These are phyloP conservation scores for Penicillium aurantiogriseum DNA, from an alignment of 2,329 filamentous ascomycete species.

Conservation along the genomic window DNA sequence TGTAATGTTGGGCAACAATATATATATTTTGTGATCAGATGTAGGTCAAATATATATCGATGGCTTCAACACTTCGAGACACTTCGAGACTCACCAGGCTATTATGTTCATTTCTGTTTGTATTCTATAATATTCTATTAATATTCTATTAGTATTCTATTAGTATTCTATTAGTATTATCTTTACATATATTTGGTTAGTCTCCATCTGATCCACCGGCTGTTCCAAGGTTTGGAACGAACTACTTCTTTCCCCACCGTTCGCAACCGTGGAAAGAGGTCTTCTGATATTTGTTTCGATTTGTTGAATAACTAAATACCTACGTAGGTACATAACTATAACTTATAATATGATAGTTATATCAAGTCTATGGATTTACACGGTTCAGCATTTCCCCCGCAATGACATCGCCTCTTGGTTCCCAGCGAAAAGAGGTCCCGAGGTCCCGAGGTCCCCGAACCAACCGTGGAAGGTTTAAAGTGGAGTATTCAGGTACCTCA, in stretches of 20 bases:
- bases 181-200: not conserved
- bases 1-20: slow-evolving; percentile 14
- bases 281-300: not conserved
- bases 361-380: too few relatives aligned
- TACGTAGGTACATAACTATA: too few relatives aligned
- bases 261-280: not conserved
- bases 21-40: not conserved
- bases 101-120: too few relatives aligned
- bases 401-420: not conserved
- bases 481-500: not conserved
- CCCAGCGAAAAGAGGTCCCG: not conserved
- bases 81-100: not conserved
- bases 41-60: not conserved
- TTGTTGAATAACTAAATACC: not conserved
- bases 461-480: not conserved
- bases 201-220: slow-evolving; percentile 15
- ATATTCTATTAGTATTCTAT: too few relatives aligned
- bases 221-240: slow-evolving; percentile 15
- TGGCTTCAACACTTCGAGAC: not conserved
- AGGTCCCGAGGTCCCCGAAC: not conserved
- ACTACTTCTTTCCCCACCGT: slow-evolving; percentile 5
- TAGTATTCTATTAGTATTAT: not conserved
- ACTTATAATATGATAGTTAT: not conserved
- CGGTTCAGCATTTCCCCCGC: not conserved
- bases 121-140: too few relatives aligned